Conservation (phyloP, 1,139 yeast species). For the Hemisphaericaspora subhashii region DNA sequence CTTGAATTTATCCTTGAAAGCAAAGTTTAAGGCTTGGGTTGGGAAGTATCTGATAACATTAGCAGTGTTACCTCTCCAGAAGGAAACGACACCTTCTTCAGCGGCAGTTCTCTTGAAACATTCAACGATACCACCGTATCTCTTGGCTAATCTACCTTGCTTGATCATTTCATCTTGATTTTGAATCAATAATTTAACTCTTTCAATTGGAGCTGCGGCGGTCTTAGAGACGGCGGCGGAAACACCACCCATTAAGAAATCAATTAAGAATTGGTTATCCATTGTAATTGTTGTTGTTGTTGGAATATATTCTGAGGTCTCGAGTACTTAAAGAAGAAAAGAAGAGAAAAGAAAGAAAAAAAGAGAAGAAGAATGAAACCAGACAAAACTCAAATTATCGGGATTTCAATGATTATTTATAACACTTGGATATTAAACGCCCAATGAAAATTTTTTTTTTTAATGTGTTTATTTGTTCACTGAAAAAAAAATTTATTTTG, state of each 20-base stretch:
- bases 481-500: slow-evolving; percentile 2
- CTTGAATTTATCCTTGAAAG: slow-evolving; percentile 55
- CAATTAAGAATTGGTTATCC: slow-evolving; percentile 34
- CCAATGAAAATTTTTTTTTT: slow-evolving; percentile 3
- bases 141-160: slow-evolving; percentile 53
- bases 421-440: not conserved
- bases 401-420: slow-evolving; percentile 5
- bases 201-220: slow-evolving; percentile 57
- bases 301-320: slow-evolving; percentile 8
- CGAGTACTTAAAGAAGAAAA: slow-evolving; percentile 10
- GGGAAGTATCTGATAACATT: slow-evolving; percentile 58
- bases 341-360: slow-evolving; percentile 11
- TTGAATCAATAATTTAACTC: slow-evolving; percentile 55
- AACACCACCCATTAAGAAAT: slow-evolving; percentile 56
- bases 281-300: slow-evolving; percentile 16
- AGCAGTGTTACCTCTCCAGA: slow-evolving; percentile 62
- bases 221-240: slow-evolving; percentile 59
- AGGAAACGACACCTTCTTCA: slow-evolving; percentile 51
- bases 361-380: slow-evolving; percentile 12
- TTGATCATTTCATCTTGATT: slow-evolving; percentile 56
- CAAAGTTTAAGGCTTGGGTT: slow-evolving; percentile 55
- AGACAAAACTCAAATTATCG: slow-evolving; percentile 10
- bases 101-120: slow-evolving; percentile 56
- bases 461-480: slow-evolving; percentile 1
- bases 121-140: slow-evolving; percentile 51